Base-by-base conservation (phyloP, 2,329 filamentous ascomycete species). In the Aaosphaeria pasadenensis region DNA sequence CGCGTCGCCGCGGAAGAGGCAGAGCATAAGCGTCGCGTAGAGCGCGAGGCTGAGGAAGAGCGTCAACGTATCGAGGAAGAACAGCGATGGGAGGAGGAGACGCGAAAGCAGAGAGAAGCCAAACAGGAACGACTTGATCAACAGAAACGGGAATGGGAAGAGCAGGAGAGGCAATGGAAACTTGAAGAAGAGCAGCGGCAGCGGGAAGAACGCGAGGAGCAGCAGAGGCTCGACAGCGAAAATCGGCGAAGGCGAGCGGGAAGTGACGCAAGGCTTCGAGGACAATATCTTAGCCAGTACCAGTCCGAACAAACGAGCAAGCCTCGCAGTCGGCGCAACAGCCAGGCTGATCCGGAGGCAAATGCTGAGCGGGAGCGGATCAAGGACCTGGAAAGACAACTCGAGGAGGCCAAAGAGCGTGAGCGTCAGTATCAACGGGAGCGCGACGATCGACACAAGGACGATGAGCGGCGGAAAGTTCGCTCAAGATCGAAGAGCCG, bases 231-330 rank as follows among this genome's bases (percentile, higher is more conserved):
- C 31, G 81, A 82, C 43, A 77, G 85, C 49, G 87, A 92, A 62
- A 81, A 87, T 42, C 77, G 78, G 58, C 77, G 81, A 49, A 77
- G 82, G 47, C 79, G 82, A 51, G 77, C 76, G 28, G 75, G 74
- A 52, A 86, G 82, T 60, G 85, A 91, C 58, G 77, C 79, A 35
- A 82, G 85, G 52, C 76, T 96, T 24, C 86, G 85, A 51, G 91
- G 91, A 2, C 91, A 96, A 64, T 91, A 86, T 59, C 79, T 95
- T 44, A 92, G 88, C 63, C 88, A 96, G 64, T 95, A 96, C 66
- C 87, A 89, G 66, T 84, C 86, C 17, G 85, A 89, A 56, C 84
- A 88, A 64, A 69, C 62, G 6, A 59, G 56, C 43, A 64, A 63
- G 30, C 57, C 69, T 6, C 63, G 62, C 35, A 71, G 68, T 47